Evolutionary conservation across 768 basidiomycete genomes (phyloP), one percentile per base, ranked within the genome.

Genomic region (Mrakia gelida): DNA sequence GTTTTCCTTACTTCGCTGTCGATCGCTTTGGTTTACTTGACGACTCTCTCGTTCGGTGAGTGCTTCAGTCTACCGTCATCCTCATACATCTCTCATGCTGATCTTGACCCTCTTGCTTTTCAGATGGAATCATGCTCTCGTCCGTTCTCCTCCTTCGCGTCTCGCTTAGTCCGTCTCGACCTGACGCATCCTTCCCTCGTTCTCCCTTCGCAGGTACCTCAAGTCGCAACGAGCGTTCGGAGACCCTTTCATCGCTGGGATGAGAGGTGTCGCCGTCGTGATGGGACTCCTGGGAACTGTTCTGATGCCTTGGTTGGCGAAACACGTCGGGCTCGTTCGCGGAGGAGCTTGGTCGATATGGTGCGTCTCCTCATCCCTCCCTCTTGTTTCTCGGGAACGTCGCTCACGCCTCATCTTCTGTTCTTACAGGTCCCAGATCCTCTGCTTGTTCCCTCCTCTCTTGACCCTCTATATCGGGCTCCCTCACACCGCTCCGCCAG

Each of bases 271-370:
- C 7, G 86, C 85, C 70, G 87, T 87, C 11, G 81, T 87, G 9
- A 86, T 87, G 2, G 88, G 88, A 0, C 83, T 89, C 0, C 52
- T 84, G 0, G 88, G 88, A 0, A 89, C 88, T 0, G 61, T 87
- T 13, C 71, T 86, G n/a, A 86, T 86, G 81, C 87, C 86, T 0
- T 75, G 83, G 26, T 75, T 88, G 28, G 87, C 87, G 79, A 80
- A 81, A 9, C 84, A 79, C 73, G 81, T 89, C 2, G 88, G 88
- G 0, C 83, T 87, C 34, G 85, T 87, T 0, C 83, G 88, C 18
- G 86, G 88, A 0, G 88, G 88, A 0, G 86, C 83, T 63, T 89
- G 88, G 88, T 86, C 85, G 59, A 87, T 89, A 61, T 86, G 86
- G 88, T 87, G 45, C 62, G 82, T 79, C 3, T 49, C 10, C 49